Conservation (phyloP, 2,329 filamentous ascomycete genomes). For the Fusarium paranaense region DNA sequence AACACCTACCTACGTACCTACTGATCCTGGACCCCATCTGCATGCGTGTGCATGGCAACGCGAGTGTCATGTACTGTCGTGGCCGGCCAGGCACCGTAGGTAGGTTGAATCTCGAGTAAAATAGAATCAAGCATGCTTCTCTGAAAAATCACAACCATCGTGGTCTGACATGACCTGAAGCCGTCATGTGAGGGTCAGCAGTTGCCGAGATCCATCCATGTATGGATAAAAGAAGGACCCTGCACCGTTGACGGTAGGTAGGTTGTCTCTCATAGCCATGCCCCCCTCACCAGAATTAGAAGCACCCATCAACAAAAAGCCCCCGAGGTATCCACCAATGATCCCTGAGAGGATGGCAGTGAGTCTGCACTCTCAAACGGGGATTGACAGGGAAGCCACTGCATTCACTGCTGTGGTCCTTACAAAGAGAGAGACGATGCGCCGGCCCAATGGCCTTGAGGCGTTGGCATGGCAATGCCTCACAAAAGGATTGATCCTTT, state of each 20-base stretch:
- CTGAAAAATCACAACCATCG: not conserved
- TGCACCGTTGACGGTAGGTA: not conserved
- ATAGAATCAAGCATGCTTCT: not conserved
- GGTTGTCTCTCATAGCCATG: not conserved
- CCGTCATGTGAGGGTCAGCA: not conserved
- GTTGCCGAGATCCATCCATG: not conserved
- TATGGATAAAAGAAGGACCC: not conserved
- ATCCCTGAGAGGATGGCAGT: not conserved
- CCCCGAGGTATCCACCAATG: slow-evolving; percentile 23
- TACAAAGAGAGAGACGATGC: not conserved
- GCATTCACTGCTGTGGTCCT: not conserved
- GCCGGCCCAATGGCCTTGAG: not conserved
- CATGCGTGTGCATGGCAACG: not conserved
- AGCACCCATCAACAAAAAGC: not conserved
- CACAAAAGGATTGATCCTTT: not conserved
- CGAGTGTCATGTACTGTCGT: not conserved
- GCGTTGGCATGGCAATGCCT: not conserved
- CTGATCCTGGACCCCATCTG: not conserved
- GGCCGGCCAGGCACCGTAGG: not conserved
- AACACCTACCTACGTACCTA: not conserved
- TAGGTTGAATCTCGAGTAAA: not conserved
- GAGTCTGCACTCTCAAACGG: not conserved
- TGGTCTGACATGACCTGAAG: not conserved
- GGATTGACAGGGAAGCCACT: not conserved
- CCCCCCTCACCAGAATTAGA: not conserved